Evolutionary conservation across 371 early-diverging fungal species (phyloP), one percentile per base, ranked within the genome.

Genomic region (Lichtheimia ornata): DNA sequence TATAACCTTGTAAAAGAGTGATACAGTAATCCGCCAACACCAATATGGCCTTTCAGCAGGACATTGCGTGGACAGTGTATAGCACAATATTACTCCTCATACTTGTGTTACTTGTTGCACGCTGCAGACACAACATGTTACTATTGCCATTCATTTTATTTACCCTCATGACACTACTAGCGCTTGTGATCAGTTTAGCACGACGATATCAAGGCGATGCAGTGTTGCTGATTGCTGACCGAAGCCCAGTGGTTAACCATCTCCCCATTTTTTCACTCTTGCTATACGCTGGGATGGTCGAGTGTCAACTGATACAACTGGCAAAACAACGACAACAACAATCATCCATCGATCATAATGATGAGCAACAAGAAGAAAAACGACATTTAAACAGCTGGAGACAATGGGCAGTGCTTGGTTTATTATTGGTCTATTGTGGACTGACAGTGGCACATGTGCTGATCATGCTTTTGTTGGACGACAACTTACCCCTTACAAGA

Each of bases 61-160:
- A 67, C 53, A 57, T 35, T 18, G 63, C 68, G 17, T 76, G 76
- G 76, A 51, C 59, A 35, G 49, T 70, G 22, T 72, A 76, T 57
- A 54, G 62, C 51, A 55, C 59, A 13, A 3, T 70, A 9, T 66
- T 72, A 28, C n/a, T 66, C 0, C 28, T 64, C 11, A 51, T 69
- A 14, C 45, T 63, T 3, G 20, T 53, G 15, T 40, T 71, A 24
- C 40, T 50, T 40, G 41, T 43, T 15, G 53, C 67, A 41, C n/a
- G 47, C 47, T 62, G 69, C 20, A 53, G 63, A 20, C 53, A 61
- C 55, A 64, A 69, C 35, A 17, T 69, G 5, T 42, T 67, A 20
- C 25, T 74, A 52, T 55, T 69, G 18, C 72, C 75, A 1, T 71
- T 74, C 15, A 41, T 59, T 20, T 20, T 53, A 7, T 64, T 64